Evolutionary conservation across 2,329 filamentous ascomycete genomes (phyloP).

Genomic region (Curvularia verruculosa): DNA sequence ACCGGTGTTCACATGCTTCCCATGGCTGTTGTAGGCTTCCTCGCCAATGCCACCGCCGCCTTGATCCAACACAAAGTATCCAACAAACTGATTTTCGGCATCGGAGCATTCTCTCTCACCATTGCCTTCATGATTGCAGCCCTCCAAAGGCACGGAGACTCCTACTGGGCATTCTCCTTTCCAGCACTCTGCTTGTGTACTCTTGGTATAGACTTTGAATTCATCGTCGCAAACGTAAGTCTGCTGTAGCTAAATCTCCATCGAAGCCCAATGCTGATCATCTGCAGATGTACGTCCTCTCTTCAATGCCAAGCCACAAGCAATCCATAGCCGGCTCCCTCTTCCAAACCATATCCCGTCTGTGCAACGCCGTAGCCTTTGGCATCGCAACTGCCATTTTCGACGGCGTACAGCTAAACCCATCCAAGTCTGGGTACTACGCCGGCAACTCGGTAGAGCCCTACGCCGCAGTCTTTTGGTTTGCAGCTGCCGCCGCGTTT

Average conservation of each 20-base stretch:
- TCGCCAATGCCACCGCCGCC: slow-evolving; percentile 68
- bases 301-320: slow-evolving; percentile 65
- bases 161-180: slow-evolving; percentile 71
- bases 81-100: slow-evolving; percentile 67
- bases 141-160: slow-evolving; percentile 60
- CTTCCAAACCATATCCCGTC: slow-evolving; percentile 69
- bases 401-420: slow-evolving; percentile 50
- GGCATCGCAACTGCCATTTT: slow-evolving; percentile 68
- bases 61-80: slow-evolving; percentile 67
- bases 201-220: slow-evolving; percentile 71
- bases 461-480: slow-evolving; percentile 61
- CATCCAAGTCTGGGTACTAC: slow-evolving; percentile 49
- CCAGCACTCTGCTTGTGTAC: slow-evolving; percentile 66
- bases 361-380: slow-evolving; percentile 65
- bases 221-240: slow-evolving; percentile 70
- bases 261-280: background rate
- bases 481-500: slow-evolving; percentile 53
- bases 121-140: slow-evolving; percentile 61
- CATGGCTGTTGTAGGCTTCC: slow-evolving; percentile 66
- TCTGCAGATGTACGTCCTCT: slow-evolving; percentile 70
- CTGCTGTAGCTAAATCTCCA: background rate
- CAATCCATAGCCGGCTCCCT: slow-evolving; percentile 71
- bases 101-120: slow-evolving; percentile 55
- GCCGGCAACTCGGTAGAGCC: slow-evolving; percentile 55
- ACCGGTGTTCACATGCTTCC: slow-evolving; percentile 70